Evolutionary conservation across 345 rosid species (phyloP).

Genomic region (Draba incana): DNA sequence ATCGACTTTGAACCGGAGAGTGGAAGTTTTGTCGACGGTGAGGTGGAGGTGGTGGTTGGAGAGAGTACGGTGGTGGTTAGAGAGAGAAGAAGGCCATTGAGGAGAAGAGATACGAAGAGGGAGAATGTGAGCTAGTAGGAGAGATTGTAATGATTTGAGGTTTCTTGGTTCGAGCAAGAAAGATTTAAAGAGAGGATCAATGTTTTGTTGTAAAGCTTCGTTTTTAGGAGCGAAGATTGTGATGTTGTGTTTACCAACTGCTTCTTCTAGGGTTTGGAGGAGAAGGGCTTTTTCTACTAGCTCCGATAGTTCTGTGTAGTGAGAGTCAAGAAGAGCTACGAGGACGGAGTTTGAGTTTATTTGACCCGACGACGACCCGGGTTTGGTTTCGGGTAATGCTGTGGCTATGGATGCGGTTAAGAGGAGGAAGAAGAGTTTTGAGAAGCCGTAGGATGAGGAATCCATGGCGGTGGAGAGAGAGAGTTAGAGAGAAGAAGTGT

Average conservation of each 20-base stretch:
- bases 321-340: constrained; percentile 96
- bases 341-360: constrained; percentile 92
- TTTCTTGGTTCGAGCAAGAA: constrained; percentile 94
- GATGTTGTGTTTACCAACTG: constrained; percentile 78
- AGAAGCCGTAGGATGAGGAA: constrained; percentile 47
- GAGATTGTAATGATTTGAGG: constrained; percentile 75
- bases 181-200: constrained; percentile 87
- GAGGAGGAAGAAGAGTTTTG: constrained; percentile 44
- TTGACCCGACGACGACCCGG: constrained; percentile 42
- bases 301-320: constrained; percentile 87
- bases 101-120: constrained; percentile 58
- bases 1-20: constrained; percentile 47
- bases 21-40: constrained; percentile 22
- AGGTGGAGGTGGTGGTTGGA: constrained; percentile 54
- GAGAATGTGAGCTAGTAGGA: constrained; percentile 75
- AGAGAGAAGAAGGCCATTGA: constrained; percentile 53
- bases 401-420: constrained; percentile 29
- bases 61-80: constrained; percentile 49
- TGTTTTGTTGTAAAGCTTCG: constrained; percentile 79
- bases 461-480: constrained; percentile 55
- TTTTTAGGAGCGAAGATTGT: constrained; percentile 94
- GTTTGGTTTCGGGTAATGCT: constrained; percentile 54
- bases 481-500: constrained; percentile 37
- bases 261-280: constrained; percentile 82
- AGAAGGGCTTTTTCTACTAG: constrained; percentile 90